A percentile compares a stretch with the other conserved stretches of the same genome.
These are phyloP conservation scores for Trichosporon ovoides DNA, from an alignment of 1,284 basidiomycete species.

Conservation along the genomic window DNA sequence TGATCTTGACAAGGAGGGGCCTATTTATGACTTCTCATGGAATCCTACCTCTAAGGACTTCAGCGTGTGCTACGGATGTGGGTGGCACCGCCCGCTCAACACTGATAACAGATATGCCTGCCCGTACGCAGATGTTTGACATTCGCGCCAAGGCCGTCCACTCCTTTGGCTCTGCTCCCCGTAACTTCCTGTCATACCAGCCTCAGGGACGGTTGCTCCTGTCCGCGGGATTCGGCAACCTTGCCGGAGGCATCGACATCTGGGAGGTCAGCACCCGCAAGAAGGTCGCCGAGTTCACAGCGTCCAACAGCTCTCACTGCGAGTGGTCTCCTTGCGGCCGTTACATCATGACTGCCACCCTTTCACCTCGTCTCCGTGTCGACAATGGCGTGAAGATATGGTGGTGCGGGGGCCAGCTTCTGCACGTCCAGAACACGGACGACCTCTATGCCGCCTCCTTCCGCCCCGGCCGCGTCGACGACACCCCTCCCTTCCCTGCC, in stretches of 20 bases:
- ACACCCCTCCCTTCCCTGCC: slow-evolving; percentile 65
- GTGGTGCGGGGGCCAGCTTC: slow-evolving; percentile 81
- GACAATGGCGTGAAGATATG: slow-evolving; percentile 96
- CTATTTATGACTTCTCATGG: slow-evolving; percentile 95
- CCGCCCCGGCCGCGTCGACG: slow-evolving; percentile 67
- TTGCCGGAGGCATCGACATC: slow-evolving; percentile 87
- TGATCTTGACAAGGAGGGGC: slow-evolving; percentile 91
- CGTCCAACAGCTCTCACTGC: slow-evolving; percentile 86
- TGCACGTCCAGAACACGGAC: slow-evolving; percentile 80
- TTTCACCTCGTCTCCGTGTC: slow-evolving; percentile 87
- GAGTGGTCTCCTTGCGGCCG: slow-evolving; percentile 94
- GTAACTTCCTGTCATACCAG: slow-evolving; percentile 92
- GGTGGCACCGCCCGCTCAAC: slow-evolving; percentile 42
- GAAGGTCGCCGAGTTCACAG: slow-evolving; percentile 75
- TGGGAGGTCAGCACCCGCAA: slow-evolving; percentile 80
- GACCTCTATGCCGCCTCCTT: slow-evolving; percentile 77
- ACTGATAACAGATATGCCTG: slow-evolving; percentile 65
- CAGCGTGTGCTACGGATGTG: slow-evolving; percentile 90
- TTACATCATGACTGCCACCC: slow-evolving; percentile 86
- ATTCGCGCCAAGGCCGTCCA: slow-evolving; percentile 80
- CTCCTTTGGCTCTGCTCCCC: slow-evolving; percentile 82
- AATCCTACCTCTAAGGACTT: slow-evolving; percentile 97
- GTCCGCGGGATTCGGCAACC: slow-evolving; percentile 91
- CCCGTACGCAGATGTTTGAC: slow-evolving; percentile 86
- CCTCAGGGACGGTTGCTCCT: slow-evolving; percentile 85